Evolutionary conservation across 2,329 filamentous ascomycete species (phyloP).

Genomic region (Talaromyces amestolkiae): DNA sequence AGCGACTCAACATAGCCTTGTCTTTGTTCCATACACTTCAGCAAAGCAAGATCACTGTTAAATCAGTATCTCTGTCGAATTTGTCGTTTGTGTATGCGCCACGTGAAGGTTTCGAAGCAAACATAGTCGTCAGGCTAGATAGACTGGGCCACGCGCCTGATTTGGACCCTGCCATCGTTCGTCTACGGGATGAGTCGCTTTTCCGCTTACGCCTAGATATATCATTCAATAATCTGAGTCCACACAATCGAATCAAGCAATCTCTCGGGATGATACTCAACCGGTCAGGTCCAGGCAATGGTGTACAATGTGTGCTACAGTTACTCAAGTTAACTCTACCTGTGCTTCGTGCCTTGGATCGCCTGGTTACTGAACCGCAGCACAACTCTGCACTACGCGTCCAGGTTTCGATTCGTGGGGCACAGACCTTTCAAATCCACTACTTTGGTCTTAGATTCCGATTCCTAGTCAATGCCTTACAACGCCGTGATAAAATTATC

Average conservation of each 20-base stretch:
- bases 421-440: constrained; percentile 36
- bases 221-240: constrained; percentile 35
- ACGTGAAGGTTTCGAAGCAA: constrained; percentile 30
- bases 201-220: constrained; percentile 33
- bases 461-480: constrained; percentile 32
- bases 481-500: constrained; percentile 29
- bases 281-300: constrained; percentile 28
- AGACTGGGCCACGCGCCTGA: constrained; percentile 22
- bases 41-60: constrained; percentile 32
- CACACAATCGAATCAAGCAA: constrained; percentile 42
- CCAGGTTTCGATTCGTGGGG: constrained; percentile 36
- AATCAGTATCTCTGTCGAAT: constrained; percentile 35
- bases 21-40: constrained; percentile 36
- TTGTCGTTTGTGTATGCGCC: constrained; percentile 37
- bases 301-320: constrained; percentile 32
- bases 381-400: constrained; percentile 27
- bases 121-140: constrained; percentile 32
- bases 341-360: constrained; percentile 38
- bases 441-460: constrained; percentile 35
- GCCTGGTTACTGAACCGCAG: constrained; percentile 30
- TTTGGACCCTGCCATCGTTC: constrained; percentile 25
- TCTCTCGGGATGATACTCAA: constrained; percentile 40
- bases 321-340: constrained; percentile 38
- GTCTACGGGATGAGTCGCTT: constrained; percentile 27
- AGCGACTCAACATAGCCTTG: constrained; percentile 39